Percentiles rank a stretch among this genome's conserved stretches.
phyloP scores from a whole-genome alignment of 2,329 filamentous ascomycete species.

The Talaromyces sp. region DNA sequence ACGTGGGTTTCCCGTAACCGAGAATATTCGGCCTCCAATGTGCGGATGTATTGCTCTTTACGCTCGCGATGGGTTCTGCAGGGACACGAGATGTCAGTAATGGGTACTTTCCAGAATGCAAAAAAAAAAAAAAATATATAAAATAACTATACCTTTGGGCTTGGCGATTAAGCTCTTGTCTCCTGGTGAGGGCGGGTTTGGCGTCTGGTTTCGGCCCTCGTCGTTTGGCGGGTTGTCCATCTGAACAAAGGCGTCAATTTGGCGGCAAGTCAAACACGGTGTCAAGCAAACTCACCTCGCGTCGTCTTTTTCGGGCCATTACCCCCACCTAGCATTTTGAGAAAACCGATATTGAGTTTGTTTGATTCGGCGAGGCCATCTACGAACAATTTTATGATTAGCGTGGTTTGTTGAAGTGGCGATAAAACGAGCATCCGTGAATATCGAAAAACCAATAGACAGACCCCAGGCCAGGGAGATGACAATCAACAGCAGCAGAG shows the following conservation, averaged over 20 bases:
- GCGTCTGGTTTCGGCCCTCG: slow-evolving; percentile 94
- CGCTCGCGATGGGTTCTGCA: slow-evolving; percentile 88
- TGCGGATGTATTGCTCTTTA: slow-evolving; percentile 94
- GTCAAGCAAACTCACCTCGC: slow-evolving; percentile 52
- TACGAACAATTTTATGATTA: neutral
- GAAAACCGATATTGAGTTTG: slow-evolving; percentile 50
- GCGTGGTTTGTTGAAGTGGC: neutral
- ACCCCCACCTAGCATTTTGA: slow-evolving; percentile 57
- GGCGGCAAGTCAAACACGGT: neutral
- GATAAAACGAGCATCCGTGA: neutral
- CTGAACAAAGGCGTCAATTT: slow-evolving; percentile 36
- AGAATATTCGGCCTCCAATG: slow-evolving; percentile 84
- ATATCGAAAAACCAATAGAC: neutral
- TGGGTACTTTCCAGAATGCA: neutral
- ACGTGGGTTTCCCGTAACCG: slow-evolving; percentile 70
- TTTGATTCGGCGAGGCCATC: slow-evolving; percentile 3
- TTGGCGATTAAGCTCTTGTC: slow-evolving; percentile 91
- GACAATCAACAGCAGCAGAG: neutral
- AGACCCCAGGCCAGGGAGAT: neutral
- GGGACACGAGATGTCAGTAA: slow-evolving; percentile 14
- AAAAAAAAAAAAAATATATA: no score
- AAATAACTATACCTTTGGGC: slow-evolving; percentile 69
- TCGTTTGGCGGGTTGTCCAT: slow-evolving; percentile 81
- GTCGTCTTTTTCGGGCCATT: slow-evolving; percentile 62
- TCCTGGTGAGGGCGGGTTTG: slow-evolving; percentile 84